phyloP scores from a whole-genome alignment of 371 early-diverging fungal species.

The Coemansia sp. region DNA sequence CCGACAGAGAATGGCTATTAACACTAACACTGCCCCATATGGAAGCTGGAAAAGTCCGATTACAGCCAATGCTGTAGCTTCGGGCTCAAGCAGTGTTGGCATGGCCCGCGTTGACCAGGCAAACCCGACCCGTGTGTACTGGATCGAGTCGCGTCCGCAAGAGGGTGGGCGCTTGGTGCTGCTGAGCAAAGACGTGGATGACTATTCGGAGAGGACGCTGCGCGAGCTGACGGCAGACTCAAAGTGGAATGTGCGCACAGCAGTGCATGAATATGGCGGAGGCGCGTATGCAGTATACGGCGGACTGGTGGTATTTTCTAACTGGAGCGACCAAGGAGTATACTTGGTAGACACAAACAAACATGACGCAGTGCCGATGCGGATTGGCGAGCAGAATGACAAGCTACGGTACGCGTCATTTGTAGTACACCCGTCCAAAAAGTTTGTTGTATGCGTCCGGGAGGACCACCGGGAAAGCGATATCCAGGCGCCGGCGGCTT shows the following conservation, averaged over 20 bases:
- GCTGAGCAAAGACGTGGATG: conserved; percentile 30
- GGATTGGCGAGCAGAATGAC: conserved; percentile 54
- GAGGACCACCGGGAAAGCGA: conserved; percentile 65
- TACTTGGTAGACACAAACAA: conserved; percentile 54
- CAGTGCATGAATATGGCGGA: conserved; percentile 79
- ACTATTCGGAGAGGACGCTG: conserved; percentile 19
- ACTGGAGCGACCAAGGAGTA: conserved; percentile 59
- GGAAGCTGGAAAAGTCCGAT: conserved; percentile 49
- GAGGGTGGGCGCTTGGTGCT: conserved; percentile 38
- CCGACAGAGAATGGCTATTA: neutral
- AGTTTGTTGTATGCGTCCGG: conserved; percentile 62
- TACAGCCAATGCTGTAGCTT: conserved; percentile 24
- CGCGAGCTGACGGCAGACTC: conserved; percentile 44
- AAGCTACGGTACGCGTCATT: conserved; percentile 65
- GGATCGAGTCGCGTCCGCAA: conserved; percentile 42
- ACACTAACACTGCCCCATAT: conserved; percentile 18
- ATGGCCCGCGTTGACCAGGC: conserved; percentile 23
- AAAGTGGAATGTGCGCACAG: conserved; percentile 55
- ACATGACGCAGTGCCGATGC: conserved; percentile 38
- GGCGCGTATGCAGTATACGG: conserved; percentile 60
- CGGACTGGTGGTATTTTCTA: conserved; percentile 63
- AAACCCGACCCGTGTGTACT: conserved; percentile 36
- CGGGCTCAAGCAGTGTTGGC: conserved; percentile 17
- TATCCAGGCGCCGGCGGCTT: conserved; percentile 59
- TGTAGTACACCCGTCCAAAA: conserved; percentile 56